Evolutionary conservation across 1,284 basidiomycete genomes (phyloP).

Genomic region (Puccinia horiana): DNA sequence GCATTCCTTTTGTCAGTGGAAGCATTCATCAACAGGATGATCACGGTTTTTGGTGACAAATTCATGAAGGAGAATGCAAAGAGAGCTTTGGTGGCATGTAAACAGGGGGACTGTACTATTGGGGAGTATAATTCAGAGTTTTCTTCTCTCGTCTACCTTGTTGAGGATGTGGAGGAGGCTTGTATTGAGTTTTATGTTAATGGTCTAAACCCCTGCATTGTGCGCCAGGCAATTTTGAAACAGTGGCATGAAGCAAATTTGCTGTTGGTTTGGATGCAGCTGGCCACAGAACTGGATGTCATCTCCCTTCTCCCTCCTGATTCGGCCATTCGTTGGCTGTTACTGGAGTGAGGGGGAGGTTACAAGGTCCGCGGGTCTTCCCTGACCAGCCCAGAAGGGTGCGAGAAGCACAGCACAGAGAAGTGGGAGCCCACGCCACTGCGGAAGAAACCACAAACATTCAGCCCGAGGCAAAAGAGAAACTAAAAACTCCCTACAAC

Average conservation of each 20-base stretch:
- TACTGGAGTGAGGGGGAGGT: no score
- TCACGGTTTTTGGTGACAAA: constrained; percentile 6
- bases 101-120: background rate
- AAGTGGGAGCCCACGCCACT: no score
- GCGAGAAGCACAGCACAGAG: no score
- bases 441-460: no score
- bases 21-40: background rate
- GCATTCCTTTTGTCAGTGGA: no score
- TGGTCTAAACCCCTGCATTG: background rate
- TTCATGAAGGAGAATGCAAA: constrained; percentile 6
- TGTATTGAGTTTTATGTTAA: background rate
- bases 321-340: no score
- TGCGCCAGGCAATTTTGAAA: background rate
- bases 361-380: no score
- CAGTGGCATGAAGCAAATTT: background rate
- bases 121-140: constrained; percentile 13
- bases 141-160: background rate
- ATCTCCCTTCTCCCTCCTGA: no score
- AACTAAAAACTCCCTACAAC: no score
- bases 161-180: background rate
- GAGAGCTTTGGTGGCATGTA: background rate
- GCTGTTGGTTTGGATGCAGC: background rate
- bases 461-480: no score
- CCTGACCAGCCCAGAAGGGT: no score
- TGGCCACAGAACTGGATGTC: background rate